Evolutionary conservation across 805 yeast species (phyloP).

Genomic region (Ogataea siamensis): DNA sequence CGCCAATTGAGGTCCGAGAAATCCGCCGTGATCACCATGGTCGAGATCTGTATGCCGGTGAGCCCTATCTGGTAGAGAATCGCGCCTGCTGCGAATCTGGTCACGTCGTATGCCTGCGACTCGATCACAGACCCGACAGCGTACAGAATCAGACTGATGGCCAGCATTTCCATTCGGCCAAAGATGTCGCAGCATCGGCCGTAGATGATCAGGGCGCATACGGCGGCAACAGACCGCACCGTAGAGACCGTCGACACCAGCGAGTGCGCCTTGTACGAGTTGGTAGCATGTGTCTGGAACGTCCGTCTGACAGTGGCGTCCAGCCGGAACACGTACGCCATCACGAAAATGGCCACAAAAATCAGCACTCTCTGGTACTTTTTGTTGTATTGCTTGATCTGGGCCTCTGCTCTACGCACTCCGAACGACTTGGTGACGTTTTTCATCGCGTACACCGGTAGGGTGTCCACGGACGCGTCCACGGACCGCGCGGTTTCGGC

Average conservation of each 20-base stretch:
- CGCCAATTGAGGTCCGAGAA: conserved; percentile 30
- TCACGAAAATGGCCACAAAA: conserved; percentile 1
- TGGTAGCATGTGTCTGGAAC: conserved; percentile 36
- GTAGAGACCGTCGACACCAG: conserved; percentile 23
- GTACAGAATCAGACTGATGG: conserved; percentile 20
- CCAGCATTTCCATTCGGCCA: conserved; percentile 25
- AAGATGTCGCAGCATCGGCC: conserved; percentile 28
- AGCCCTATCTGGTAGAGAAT: conserved; percentile 23
- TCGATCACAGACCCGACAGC: conserved; percentile 26
- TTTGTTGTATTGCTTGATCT: not conserved
- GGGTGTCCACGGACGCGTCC: not conserved
- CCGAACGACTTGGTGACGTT: not conserved
- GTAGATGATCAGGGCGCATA: conserved; percentile 26
- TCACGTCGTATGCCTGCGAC: conserved; percentile 21
- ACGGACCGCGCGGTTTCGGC: not conserved
- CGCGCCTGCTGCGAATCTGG: conserved; percentile 29
- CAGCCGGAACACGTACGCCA: conserved; percentile 11
- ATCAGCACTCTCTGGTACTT: conserved; percentile 1
- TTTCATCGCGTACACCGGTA: not conserved
- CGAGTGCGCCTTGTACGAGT: conserved; percentile 25
- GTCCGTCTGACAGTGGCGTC: conserved; percentile 34
- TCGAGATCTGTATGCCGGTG: conserved; percentile 24
- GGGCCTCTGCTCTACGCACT: conserved; percentile 2
- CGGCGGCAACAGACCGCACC: conserved; percentile 24
- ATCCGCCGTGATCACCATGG: conserved; percentile 27